Conservation (phyloP, 1,284 basidiomycete species). For the Phaffia rhodozyma region DNA sequence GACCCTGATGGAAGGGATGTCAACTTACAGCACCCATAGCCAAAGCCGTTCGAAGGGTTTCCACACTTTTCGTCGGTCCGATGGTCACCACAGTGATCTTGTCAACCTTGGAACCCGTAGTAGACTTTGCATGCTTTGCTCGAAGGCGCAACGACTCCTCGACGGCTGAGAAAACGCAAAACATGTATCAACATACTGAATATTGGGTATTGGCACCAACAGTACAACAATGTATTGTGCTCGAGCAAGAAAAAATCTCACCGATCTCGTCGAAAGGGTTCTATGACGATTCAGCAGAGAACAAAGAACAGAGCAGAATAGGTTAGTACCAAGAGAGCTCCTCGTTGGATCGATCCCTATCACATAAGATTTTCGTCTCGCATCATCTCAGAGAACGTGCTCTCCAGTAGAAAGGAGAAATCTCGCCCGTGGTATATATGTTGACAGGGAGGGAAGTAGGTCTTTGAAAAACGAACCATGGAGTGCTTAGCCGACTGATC, state of each 20-base stretch:
- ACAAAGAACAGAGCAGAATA: conserved; percentile 2
- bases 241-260: conserved; percentile 35
- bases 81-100: conserved; percentile 86
- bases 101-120: conserved; percentile 25
- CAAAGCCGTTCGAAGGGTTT: conserved; percentile 87
- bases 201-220: background rate
- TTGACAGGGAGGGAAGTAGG: background rate
- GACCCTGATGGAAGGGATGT: background rate
- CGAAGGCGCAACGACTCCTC: conserved; percentile 93
- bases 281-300: conserved; percentile 36
- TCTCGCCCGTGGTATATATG: background rate
- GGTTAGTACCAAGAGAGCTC: background rate
- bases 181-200: background rate
- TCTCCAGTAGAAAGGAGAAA: background rate
- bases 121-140: conserved; percentile 46
- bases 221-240: background rate
- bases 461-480: conserved; percentile 51
- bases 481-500: conserved; percentile 95
- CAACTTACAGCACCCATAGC: conserved; percentile 71
- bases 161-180: conserved; percentile 50
- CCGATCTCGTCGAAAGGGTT: conserved; percentile 97
- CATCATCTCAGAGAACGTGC: background rate
- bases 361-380: background rate
- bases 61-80: conserved; percentile 67
- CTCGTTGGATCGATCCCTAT: background rate